phyloP scores from a whole-genome alignment of 73 alveolate species.

The Tetrahymena borealis region DNA sequence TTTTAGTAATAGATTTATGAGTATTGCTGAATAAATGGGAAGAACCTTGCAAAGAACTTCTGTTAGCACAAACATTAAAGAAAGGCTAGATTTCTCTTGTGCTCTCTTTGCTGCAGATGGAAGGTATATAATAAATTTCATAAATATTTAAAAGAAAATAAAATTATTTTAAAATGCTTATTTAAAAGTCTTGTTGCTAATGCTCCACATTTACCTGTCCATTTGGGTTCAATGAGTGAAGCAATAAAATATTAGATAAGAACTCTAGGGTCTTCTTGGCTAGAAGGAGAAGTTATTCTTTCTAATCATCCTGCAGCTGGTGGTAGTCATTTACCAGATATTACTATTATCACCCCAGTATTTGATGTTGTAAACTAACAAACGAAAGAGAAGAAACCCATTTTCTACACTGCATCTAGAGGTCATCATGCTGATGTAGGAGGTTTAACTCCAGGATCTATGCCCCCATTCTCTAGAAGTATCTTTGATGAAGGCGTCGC shows the following conservation, averaged over 20 bases:
- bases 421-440: conserved; percentile 96
- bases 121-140: neutral
- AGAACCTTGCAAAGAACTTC: conserved; percentile 63
- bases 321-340: conserved; percentile 91
- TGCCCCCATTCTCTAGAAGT: conserved; percentile 78
- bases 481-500: conserved; percentile 71
- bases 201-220: conserved; percentile 95
- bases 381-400: conserved; percentile 41
- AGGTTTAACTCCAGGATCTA: conserved; percentile 83
- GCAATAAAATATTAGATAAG: conserved; percentile 69
- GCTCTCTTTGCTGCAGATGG: conserved; percentile 82
- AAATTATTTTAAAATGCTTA: neutral
- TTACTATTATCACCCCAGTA: conserved; percentile 87
- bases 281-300: conserved; percentile 72
- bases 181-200: conserved; percentile 58
- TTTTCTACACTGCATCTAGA: conserved; percentile 80
- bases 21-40: conserved; percentile 94
- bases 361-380: neutral
- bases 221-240: conserved; percentile 87
- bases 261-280: conserved; percentile 46
- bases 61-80: conserved; percentile 75
- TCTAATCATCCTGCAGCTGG: conserved; percentile 85
- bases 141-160: neutral
- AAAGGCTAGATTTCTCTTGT: conserved; percentile 83
- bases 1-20: conserved; percentile 59